phyloP scores from a whole-genome alignment of 805 yeast genomes.

The Saccharomycopsis fibuligera region DNA sequence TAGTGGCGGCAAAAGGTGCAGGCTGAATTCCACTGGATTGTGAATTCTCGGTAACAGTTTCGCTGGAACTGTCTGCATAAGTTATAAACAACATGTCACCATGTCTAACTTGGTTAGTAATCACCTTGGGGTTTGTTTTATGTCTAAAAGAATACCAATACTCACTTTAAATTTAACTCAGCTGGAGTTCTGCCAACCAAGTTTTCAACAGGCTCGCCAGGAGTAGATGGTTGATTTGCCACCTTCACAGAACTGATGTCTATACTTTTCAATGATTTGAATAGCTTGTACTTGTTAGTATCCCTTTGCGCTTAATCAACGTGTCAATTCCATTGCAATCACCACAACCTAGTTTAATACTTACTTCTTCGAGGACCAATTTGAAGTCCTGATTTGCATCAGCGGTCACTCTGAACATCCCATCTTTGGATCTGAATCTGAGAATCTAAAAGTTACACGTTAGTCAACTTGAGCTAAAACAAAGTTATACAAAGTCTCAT shows the following conservation, averaged over 20 bases:
- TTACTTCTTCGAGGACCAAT: slow-evolving; percentile 37
- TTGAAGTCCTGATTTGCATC: slow-evolving; percentile 40
- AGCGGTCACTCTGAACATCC: slow-evolving; percentile 63
- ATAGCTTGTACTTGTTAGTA: slow-evolving; percentile 20
- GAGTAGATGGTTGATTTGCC: slow-evolving; percentile 40
- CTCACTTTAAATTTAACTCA: slow-evolving; percentile 31
- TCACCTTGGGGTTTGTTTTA: slow-evolving; percentile 27
- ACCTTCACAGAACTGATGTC: slow-evolving; percentile 31
- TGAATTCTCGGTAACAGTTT: neutral
- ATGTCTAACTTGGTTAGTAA: slow-evolving; percentile 32
- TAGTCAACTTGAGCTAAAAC: too few relatives aligned
- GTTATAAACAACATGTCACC: slow-evolving; percentile 51
- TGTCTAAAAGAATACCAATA: neutral
- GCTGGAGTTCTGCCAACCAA: slow-evolving; percentile 31
- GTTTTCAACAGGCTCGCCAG: slow-evolving; percentile 36
- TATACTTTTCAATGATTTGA: slow-evolving; percentile 31
- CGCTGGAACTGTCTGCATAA: slow-evolving; percentile 25
- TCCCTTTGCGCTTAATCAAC: neutral
- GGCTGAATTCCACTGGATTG: slow-evolving; percentile 1
- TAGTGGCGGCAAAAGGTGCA: slow-evolving; percentile 15
- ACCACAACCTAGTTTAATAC: slow-evolving; percentile 7
- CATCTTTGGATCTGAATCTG: slow-evolving; percentile 79
- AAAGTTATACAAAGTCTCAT: too few relatives aligned
- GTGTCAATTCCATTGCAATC: neutral
- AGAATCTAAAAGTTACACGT: slow-evolving; percentile 54